These are phyloP conservation scores for Penicillium sp. DNA, from an alignment of 2,329 filamentous ascomycete genomes.

Conservation along the genomic window DNA sequence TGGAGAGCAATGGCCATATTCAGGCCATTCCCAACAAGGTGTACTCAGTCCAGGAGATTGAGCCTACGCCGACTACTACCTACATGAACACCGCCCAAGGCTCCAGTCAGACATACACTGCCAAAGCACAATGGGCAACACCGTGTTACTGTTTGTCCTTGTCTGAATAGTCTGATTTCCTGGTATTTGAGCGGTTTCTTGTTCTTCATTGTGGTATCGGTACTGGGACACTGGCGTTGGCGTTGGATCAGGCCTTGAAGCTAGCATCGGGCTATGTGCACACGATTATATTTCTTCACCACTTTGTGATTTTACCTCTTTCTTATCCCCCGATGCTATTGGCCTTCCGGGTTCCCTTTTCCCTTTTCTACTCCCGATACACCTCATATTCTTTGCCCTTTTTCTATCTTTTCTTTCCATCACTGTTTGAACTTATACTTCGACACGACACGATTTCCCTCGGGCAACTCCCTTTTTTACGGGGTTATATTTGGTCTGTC, in stretches of 20 bases:
- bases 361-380: neutral
- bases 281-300: conserved; percentile 24
- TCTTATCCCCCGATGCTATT: conserved; percentile 10
- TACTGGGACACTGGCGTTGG: conserved; percentile 23
- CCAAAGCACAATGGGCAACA: conserved; percentile 35
- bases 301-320: conserved; percentile 22
- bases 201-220: conserved; percentile 18
- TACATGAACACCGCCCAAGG: conserved; percentile 23
- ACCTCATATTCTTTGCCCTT: neutral
- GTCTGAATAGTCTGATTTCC: conserved; percentile 30
- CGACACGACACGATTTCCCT: neutral
- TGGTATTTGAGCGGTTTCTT: conserved; percentile 19
- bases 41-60: conserved; percentile 36
- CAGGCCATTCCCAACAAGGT: conserved; percentile 27
- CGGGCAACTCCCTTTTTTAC: conserved; percentile 4
- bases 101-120: conserved; percentile 36
- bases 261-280: conserved; percentile 24
- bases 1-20: conserved; percentile 54
- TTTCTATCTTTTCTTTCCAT: conserved; percentile 1
- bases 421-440: conserved; percentile 1
- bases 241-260: conserved; percentile 20
- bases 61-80: conserved; percentile 39
- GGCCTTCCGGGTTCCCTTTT: neutral
- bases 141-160: conserved; percentile 39
- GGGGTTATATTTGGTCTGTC: conserved; percentile 14